These are phyloP conservation scores for Epithemia pelagica DNA, from an alignment of 108 stramenopile species.

Conservation along the genomic window DNA sequence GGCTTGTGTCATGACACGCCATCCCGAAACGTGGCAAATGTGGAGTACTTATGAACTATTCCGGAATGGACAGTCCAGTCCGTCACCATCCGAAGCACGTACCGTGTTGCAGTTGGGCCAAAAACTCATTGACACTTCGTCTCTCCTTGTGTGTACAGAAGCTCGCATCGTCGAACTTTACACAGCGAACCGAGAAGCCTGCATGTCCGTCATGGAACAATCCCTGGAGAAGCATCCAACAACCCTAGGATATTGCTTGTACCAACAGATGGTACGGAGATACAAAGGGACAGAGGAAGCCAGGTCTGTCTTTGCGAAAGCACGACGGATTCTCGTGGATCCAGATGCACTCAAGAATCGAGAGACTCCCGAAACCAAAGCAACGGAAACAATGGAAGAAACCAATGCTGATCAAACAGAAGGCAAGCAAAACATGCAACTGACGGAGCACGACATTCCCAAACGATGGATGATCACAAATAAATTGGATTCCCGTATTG, in stretches of 20 bases:
- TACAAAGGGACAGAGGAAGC: constrained; percentile 69
- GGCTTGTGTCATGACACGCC: constrained; percentile 62
- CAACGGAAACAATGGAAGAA: not conserved
- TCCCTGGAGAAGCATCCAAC: constrained; percentile 55
- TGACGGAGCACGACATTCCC: constrained; percentile 19
- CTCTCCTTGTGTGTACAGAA: constrained; percentile 62
- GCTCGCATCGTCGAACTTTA: constrained; percentile 58
- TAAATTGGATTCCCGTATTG: constrained; percentile 48
- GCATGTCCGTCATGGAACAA: constrained; percentile 52
- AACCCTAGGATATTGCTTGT: constrained; percentile 67
- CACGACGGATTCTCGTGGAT: constrained; percentile 50
- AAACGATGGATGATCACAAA: constrained; percentile 66
- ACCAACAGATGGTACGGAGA: constrained; percentile 65
- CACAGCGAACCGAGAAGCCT: constrained; percentile 8
- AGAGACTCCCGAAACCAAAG: not conserved
- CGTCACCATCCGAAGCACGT: constrained; percentile 24
- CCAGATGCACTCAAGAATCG: constrained; percentile 11
- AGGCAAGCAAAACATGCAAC: constrained; percentile 20
- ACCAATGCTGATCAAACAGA: constrained; percentile 7
- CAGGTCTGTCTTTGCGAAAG: constrained; percentile 62
- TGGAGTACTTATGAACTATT: constrained; percentile 81
- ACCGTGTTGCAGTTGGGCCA: constrained; percentile 64
- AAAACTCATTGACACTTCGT: constrained; percentile 58
- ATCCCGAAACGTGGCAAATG: constrained; percentile 84
- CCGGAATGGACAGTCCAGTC: constrained; percentile 16